These are phyloP conservation scores for Tulasnella sp. DNA, from an alignment of 768 basidiomycete genomes.

Conservation along the genomic window DNA sequence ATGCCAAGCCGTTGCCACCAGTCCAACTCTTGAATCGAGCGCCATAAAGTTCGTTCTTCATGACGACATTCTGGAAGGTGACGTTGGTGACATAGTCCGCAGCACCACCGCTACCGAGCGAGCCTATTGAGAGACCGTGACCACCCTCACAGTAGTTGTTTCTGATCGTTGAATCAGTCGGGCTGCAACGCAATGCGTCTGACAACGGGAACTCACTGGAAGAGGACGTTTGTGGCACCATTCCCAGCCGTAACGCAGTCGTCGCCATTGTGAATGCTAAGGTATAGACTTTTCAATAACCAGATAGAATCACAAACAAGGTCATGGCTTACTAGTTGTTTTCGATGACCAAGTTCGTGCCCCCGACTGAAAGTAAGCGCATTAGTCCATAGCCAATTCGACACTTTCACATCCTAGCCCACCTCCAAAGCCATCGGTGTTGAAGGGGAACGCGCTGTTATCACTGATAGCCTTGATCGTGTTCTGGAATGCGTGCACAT, in stretches of 20 bases:
- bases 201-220: slow-evolving; percentile 20
- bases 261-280: slow-evolving; percentile 32
- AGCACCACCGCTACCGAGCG: slow-evolving; percentile 35
- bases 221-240: slow-evolving; percentile 36
- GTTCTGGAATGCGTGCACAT: slow-evolving; percentile 44
- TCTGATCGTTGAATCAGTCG: background rate
- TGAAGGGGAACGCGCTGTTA: slow-evolving; percentile 33
- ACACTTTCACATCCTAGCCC: slow-evolving; percentile 14
- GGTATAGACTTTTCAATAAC: background rate
- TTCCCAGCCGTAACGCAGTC: slow-evolving; percentile 41
- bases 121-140: slow-evolving; percentile 41
- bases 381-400: slow-evolving; percentile 27
- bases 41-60: slow-evolving; percentile 40
- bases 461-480: slow-evolving; percentile 24
- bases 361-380: slow-evolving; percentile 21
- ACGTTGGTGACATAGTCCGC: slow-evolving; percentile 37
- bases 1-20: slow-evolving; percentile 38
- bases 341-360: background rate
- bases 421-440: slow-evolving; percentile 31
- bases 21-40: slow-evolving; percentile 42
- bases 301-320: background rate
- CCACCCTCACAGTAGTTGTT: slow-evolving; percentile 39
- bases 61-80: slow-evolving; percentile 39
- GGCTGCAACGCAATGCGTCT: background rate
- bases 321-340: background rate